Evolutionary conservation across 2,329 filamentous ascomycete genomes (phyloP).

Genomic region (Hypoxylon sp.): DNA sequence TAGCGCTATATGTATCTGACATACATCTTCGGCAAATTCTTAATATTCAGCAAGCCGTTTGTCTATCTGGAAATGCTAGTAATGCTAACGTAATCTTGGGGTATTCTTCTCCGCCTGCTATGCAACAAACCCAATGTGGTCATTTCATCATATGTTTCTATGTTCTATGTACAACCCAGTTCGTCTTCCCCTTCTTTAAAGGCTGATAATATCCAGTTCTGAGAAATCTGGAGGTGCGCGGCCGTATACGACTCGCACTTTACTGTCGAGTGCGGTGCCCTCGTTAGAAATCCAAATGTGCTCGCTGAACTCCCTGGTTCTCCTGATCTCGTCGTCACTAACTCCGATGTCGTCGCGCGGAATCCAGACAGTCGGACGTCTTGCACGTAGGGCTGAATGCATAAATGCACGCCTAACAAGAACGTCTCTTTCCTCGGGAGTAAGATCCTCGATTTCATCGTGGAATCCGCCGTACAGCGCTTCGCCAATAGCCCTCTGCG

Average conservation of each 20-base stretch:
- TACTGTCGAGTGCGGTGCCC: constrained; percentile 88
- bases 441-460: constrained; percentile 95
- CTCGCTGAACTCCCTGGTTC: constrained; percentile 82
- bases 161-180: constrained; percentile 43
- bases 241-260: constrained; percentile 85
- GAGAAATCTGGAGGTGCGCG: constrained; percentile 91
- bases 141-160: constrained; percentile 42
- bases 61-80: constrained; percentile 36
- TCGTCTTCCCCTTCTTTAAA: constrained; percentile 62
- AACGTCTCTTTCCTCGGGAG: constrained; percentile 87
- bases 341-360: constrained; percentile 91
- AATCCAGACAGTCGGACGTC: constrained; percentile 92
- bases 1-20: neutral
- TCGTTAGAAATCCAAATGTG: constrained; percentile 95
- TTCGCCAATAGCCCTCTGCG: constrained; percentile 80
- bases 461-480: constrained; percentile 89
- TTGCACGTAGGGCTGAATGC: constrained; percentile 87
- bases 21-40: constrained; percentile 17
- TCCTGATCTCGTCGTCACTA: constrained; percentile 88
- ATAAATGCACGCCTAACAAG: constrained; percentile 91
- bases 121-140: constrained; percentile 38
- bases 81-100: constrained; percentile 37
- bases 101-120: constrained; percentile 42
- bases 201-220: constrained; percentile 86
- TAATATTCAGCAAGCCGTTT: constrained; percentile 5